Evolutionary conservation across 108 stramenopile species (phyloP).

Genomic region (Nannochloropsis oceanica): DNA sequence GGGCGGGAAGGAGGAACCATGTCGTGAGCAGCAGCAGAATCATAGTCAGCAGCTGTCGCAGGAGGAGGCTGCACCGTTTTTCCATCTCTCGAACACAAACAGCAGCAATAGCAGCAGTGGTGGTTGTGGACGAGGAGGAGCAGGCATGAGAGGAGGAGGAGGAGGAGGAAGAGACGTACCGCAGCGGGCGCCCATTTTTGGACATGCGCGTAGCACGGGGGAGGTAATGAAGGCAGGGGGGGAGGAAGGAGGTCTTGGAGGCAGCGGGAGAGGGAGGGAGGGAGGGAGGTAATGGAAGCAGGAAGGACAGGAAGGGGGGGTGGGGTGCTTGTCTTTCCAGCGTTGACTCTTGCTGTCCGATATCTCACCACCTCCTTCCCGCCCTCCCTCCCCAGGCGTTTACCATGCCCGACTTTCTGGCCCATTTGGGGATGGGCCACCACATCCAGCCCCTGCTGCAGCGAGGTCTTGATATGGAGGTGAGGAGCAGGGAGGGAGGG

Average conservation of each 20-base stretch:
- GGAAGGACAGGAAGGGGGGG: too few species aligned
- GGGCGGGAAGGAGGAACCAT: too few species aligned
- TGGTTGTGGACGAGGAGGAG: background rate
- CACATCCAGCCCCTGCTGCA: background rate
- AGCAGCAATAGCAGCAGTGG: background rate
- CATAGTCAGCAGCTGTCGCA: too few species aligned
- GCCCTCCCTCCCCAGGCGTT: background rate
- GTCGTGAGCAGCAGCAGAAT: too few species aligned
- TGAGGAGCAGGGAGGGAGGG: too few species aligned
- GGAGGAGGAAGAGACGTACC: too few species aligned
- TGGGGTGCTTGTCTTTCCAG: background rate
- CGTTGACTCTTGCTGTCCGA: background rate
- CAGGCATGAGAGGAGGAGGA: background rate
- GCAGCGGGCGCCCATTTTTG: background rate
- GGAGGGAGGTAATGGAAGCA: background rate
- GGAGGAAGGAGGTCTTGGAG: background rate
- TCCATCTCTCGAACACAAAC: too few species aligned
- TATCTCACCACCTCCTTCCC: background rate
- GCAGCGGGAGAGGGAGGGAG: background rate
- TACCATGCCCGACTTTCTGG: background rate
- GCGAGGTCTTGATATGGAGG: background rate
- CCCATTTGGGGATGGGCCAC: background rate
- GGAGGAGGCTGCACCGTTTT: too few species aligned
- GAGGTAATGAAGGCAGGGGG: background rate
- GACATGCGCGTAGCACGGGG: background rate